Base-by-base conservation (phyloP, 2,329 filamentous ascomycete species). In the Stagonosporopsis cucurbitacearum region DNA sequence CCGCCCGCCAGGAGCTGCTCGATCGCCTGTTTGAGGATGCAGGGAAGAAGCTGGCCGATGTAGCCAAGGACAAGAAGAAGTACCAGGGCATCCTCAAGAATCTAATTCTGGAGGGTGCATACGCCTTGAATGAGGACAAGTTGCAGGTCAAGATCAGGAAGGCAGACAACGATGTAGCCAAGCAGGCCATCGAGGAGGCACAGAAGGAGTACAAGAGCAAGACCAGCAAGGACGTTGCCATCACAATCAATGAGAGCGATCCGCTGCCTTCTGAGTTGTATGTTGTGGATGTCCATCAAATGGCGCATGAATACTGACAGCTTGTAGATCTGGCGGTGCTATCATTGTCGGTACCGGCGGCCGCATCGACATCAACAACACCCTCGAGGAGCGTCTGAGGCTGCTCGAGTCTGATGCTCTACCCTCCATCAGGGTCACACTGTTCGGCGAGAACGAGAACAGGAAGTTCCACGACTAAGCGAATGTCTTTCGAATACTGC, bases 321-420 rank as follows among this genome's bases (percentile, higher is more conserved):
- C 5, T 20, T 26, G 46, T 66, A 98, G 95, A 70, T 84, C 92
- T 57, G 95, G 95, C 58, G 95, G 95, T 69, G 83, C 96, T 54
- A 76, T 85, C 55, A 87, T 99, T 63, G 79, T 96, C 51, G 92
- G 93, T 63, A 88, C 90, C 65, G 84, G 83, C 63, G 95, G 95
- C 75, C 97, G 94, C 84, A 98, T 99, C 75, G 92, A 96, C 71
- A 94, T 99, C 78, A 93, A 97, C 85, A 98, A 99, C 82, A 98
- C 95, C 51, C 90, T 98, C 67, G 95, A 98, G 75, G 90, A 96
- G 75, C 88, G 95, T 65, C 82, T 99, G 77, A 86, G 85, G 71
- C 83, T 98, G 58, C 86, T 98, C 63, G 89, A 96, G 79, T 88
- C 88, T 54, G 90, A 90, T 65, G 90, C 91, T 47, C 85, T 97